These are phyloP conservation scores for Kernera saxatilis DNA, from an alignment of 345 rosid species.

Conservation along the genomic window DNA sequence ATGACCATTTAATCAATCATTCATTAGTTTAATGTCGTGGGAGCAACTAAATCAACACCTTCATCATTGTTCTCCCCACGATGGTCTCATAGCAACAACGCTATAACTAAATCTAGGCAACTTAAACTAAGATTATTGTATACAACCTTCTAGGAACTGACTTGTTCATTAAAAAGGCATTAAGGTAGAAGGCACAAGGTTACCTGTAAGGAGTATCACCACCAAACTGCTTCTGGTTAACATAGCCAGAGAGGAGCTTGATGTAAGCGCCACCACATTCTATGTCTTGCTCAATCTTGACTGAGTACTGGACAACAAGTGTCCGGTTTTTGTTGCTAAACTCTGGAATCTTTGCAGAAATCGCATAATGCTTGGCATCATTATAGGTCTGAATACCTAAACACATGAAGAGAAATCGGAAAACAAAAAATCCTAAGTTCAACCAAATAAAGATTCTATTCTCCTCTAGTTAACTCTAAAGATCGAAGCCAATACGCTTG, in stretches of 20 bases:
- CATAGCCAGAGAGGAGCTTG: slow-evolving; percentile 90
- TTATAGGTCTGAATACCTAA: slow-evolving; percentile 81
- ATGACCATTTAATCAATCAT: not conserved
- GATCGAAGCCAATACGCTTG: slow-evolving; percentile 5
- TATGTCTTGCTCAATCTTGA: slow-evolving; percentile 83
- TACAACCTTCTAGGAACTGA: not conserved
- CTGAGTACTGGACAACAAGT: slow-evolving; percentile 80
- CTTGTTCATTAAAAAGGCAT: not conserved
- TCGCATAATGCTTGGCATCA: slow-evolving; percentile 82
- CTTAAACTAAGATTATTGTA: not conserved
- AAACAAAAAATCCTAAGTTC: not conserved
- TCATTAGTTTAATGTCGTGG: not conserved
- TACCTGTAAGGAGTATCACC: slow-evolving; percentile 99
- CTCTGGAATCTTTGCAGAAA: slow-evolving; percentile 87
- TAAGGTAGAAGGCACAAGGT: not conserved
- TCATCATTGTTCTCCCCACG: not conserved
- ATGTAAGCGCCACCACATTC: slow-evolving; percentile 98
- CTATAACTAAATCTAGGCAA: not conserved
- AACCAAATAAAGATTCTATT: not conserved
- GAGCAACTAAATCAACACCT: not conserved
- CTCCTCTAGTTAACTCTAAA: not conserved
- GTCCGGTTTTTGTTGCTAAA: slow-evolving; percentile 82
- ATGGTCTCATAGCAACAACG: not conserved
- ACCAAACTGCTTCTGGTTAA: slow-evolving; percentile 95
- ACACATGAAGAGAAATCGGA: not conserved